Base-by-base conservation (phyloP, 768 basidiomycete species). In the Trichaptum fuscoviolaceum region DNA sequence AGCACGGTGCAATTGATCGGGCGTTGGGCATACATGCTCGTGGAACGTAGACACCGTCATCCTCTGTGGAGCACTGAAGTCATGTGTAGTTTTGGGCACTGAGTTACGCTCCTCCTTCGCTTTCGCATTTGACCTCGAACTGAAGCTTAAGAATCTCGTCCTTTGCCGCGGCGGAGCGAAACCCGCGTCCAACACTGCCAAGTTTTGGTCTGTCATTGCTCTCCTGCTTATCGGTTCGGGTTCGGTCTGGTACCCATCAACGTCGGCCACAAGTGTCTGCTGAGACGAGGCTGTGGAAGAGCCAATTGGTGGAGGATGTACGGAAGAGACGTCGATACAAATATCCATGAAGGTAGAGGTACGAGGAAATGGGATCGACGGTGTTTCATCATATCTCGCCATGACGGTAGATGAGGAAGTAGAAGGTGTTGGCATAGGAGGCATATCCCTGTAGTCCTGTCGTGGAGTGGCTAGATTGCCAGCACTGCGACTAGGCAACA, bases 1-100 rank as follows among this genome's bases (percentile, higher is more conserved):
- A 2, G 89, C 94, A 24, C 81, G 81, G 4, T 80, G 77, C 66
- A 95, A 80, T 70, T 91, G 85, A 10, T 79, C 76, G 5, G 75
- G 68, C 0, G 84, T 85, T 0, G 91, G 90, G 2, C 81, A 72
- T 3, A 77, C 77, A 72, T 83, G 79, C 74, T 84, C 84, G 15
- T 78, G 73, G 65, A 83, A 78, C 36, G 57, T 24, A 63, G 59
- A 25, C 25, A 34, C 24, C 8, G 59, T 1, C 15, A 18, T 15
- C 15, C 25, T 23, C 15, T 23, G 59, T 61, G 15, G 3, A 61
- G 12, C 1, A 61, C 15, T 17, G 23, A 24, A 61, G 15, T 18
- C 15, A 25, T 15, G 23, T 2, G 3, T 61, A 5, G 59, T 17
- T 24, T 25, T 34, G 3, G 10, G 15, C 23, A 18, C 3, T 61